Conservation (phyloP, 805 yeast genomes). For the Starmera pachycereana region DNA sequence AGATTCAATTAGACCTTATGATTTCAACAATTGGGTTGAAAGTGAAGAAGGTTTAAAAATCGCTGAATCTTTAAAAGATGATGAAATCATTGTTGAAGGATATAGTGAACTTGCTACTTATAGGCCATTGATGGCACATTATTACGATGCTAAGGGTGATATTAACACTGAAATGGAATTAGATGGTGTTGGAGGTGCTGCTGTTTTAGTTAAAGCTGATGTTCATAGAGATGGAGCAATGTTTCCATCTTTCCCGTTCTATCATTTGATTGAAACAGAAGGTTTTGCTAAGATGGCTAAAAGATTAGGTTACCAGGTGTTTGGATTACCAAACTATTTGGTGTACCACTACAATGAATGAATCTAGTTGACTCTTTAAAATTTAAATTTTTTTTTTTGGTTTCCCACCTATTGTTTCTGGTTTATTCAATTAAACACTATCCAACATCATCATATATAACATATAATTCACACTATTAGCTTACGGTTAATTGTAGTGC, state of each 20-base stretch:
- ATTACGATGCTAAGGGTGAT: slow-evolving; percentile 60
- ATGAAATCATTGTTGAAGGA: slow-evolving; percentile 92
- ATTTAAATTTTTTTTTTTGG: no score
- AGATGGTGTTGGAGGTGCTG: slow-evolving; percentile 98
- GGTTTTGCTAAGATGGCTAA: slow-evolving; percentile 99
- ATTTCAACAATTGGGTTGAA: slow-evolving; percentile 93
- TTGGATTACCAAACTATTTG: slow-evolving; percentile 88
- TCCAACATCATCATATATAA: no score
- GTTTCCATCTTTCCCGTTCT: slow-evolving; percentile 98
- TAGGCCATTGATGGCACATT: slow-evolving; percentile 89
- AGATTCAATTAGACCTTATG: slow-evolving; percentile 72
- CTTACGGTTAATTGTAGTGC: no score
- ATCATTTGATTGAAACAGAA: slow-evolving; percentile 93
- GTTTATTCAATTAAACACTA: no score
- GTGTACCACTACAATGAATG: slow-evolving; percentile 86
- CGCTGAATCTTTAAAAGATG: slow-evolving; percentile 66
- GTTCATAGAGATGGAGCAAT: slow-evolving; percentile 99
- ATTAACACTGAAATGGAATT: slow-evolving; percentile 61
- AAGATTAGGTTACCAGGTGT: slow-evolving; percentile 81
- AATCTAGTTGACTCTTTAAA: background rate
- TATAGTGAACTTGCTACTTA: slow-evolving; percentile 89
- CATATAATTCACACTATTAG: no score
- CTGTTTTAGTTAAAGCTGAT: slow-evolving; percentile 90
- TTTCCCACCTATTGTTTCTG: no score
- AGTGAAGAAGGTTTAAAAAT: slow-evolving; percentile 69